Conservation (phyloP, 139 green algal genomes). For the Closterium sp. region DNA sequence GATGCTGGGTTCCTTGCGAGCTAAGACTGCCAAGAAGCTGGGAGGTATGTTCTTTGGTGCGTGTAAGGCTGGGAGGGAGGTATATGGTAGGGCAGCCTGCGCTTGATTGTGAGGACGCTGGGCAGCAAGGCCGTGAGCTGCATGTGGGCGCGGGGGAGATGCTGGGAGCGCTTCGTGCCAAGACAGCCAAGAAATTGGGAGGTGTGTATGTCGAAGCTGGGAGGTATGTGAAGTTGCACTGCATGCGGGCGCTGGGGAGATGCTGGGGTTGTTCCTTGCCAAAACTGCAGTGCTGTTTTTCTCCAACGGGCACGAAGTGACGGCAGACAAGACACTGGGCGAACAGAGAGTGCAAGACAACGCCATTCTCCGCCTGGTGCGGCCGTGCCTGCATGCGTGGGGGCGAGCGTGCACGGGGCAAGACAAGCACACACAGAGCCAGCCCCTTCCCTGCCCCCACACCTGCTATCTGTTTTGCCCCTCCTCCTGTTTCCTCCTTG, state of each 20-base stretch:
- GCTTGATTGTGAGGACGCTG: constrained; percentile 32
- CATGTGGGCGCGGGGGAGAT: constrained; percentile 7
- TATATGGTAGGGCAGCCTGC: background rate
- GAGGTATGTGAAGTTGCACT: no score
- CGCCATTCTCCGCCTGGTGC: no score
- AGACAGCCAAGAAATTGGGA: constrained; percentile 24
- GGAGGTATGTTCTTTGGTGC: no score
- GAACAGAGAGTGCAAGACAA: no score
- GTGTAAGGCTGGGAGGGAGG: background rate
- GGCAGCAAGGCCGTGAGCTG: constrained; percentile 18
- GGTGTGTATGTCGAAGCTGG: background rate
- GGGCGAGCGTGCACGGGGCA: no score
- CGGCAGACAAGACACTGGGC: no score
- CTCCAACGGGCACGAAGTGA: no score
- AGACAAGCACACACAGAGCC: no score
- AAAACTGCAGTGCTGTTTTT: no score
- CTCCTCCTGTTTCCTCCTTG: background rate
- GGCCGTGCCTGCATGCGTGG: no score
- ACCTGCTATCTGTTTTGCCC: background rate
- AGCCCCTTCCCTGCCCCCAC: no score
- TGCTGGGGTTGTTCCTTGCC: no score
- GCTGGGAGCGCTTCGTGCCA: background rate
- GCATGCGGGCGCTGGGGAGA: background rate
- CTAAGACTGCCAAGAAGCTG: constrained; percentile 16
- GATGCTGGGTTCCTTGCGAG: background rate